Percentiles rank a stretch among this genome's conserved stretches.
Conservation (phyloP, 2,329 filamentous ascomycete species). For the Cordyceps farinosa region DNA sequence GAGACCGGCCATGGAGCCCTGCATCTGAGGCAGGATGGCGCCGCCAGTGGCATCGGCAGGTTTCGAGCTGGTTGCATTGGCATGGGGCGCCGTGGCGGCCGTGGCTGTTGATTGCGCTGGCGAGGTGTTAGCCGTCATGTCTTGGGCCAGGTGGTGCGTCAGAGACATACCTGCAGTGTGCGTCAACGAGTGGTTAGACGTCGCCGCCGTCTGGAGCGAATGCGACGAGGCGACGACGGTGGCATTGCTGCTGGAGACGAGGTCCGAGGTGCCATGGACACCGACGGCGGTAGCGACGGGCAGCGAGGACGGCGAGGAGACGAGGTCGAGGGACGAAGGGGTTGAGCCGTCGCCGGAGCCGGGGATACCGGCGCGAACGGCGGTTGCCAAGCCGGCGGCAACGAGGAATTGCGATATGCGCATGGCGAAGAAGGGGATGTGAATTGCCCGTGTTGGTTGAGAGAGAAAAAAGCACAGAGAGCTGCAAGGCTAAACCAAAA, state of each 20-base stretch:
- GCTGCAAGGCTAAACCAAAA: background rate
- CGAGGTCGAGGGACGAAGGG: background rate
- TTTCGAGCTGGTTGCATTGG: conserved; percentile 28
- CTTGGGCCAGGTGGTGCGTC: background rate
- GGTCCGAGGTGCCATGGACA: background rate
- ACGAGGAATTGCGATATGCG: conserved; percentile 21
- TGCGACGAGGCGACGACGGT: conserved; percentile 17
- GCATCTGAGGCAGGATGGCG: conserved; percentile 31
- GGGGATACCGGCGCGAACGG: conserved; percentile 15
- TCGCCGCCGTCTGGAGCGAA: conserved; percentile 1
- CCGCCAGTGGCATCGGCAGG: conserved; percentile 30
- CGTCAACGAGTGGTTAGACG: background rate
- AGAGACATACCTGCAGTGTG: conserved; percentile 7
- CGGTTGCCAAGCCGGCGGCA: conserved; percentile 19
- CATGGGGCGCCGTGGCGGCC: conserved; percentile 6
- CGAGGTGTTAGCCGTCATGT: background rate
- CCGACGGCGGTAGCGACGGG: conserved; percentile 1
- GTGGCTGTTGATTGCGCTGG: conserved; percentile 11
- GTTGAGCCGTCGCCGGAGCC: background rate
- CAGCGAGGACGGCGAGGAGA: background rate
- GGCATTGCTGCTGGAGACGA: conserved; percentile 8
- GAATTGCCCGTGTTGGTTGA: background rate
- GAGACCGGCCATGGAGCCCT: conserved; percentile 34
- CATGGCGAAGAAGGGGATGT: conserved; percentile 18
- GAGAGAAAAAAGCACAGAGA: background rate